Evolutionary conservation across 257 asterid genomes (phyloP), one percentile per base, ranked within the genome.

Genomic region (Sherardia arvensis): DNA sequence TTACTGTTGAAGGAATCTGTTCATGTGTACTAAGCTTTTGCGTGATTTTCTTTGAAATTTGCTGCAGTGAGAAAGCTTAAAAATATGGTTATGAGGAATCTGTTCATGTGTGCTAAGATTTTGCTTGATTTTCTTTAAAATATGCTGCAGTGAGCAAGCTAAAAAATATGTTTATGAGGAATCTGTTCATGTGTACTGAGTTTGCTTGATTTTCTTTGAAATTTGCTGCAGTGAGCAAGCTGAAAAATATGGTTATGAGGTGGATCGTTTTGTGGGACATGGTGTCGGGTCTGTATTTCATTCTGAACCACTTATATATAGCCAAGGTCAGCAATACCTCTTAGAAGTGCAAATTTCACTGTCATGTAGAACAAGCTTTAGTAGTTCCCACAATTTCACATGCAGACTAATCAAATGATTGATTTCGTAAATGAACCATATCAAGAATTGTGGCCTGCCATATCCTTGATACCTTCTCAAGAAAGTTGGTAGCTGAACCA

Each of bases 251-350:
- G 97, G 97, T 30, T 87, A 65, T n/a, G 89, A 96, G 64, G 97
- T 85, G 76, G 94, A 89, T 67, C 96, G 94, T 54, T 89, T 92
- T 76, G 96, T 92, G 70, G 99, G 99, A 61, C 99, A 92, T 54
- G 99, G 96, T 68, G 69, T 92, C 64, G 99, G 97, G 64, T 87
- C 96, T 40, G 78, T 89, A 67, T 92, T 92, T 72, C 99, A 92
- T 74, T 87, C 97, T 1, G 97, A 92, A 66, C 97, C 99, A 49
- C 91, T 89, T 68, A 92, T 92, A 76, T 81, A 30, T 81, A 96
- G 89, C 80, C 91, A 87, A 72, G 83, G 97, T 92, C 67, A 82
- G 21, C 17, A 45, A 4, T 60, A 33, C 27, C 51, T 53, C 26
- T 20, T 56, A 32, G 1, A 3, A 27, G 9, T 62, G 53, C 23